Base-by-base conservation (phyloP, 148 eudicot genomes). In the Pharnaceum exiguum region DNA sequence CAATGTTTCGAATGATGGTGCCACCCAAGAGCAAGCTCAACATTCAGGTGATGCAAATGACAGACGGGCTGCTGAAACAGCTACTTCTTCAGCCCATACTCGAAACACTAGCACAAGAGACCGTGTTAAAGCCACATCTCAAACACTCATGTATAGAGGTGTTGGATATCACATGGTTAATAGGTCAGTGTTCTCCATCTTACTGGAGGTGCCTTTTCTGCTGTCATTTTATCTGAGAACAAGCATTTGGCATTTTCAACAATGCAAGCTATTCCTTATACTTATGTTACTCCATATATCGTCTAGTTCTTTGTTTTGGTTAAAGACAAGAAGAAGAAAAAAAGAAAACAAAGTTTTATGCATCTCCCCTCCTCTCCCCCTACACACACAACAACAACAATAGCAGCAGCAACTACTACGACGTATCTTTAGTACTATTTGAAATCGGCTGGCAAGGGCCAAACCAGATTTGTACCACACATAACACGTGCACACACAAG, bases 151-250 rank as follows among this genome's bases (percentile, higher is more conserved):
- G 25, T 83, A 66, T 55, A 77, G 70, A 73, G 96, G 89, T 46
- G 78, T 78, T 76, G 78, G 78, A 27, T 94, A 94, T 77, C 99
- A 89, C 84, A 94, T 89, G 96, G 99, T 89, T 72, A 94, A 94
- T 81, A 83, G 96, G 99, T 94, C 67, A 73, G 89, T 73, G 27
- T 25, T 29, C 12, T 60, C 4, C 21, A 58, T 29, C 10, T 51
- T 59, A 9, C 5, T 27, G 42, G 2, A 33, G 51, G 10, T 66
- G 39, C 46, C 4, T 1, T 35, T 39, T 60, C 31, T 53, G 17
- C 18, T 18, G 31, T 52, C 23, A 22, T 1, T 21, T 2, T 30
- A 27, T 54, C 8, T 28, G 31, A 12, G 33, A 9, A 32, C 28
- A 37, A 7, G 2, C 47, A 5, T 28, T 12, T 16, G 26, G 43